These are phyloP conservation scores for Allium sativum DNA, from an alignment of 106 monocot genomes.

Conservation along the genomic window DNA sequence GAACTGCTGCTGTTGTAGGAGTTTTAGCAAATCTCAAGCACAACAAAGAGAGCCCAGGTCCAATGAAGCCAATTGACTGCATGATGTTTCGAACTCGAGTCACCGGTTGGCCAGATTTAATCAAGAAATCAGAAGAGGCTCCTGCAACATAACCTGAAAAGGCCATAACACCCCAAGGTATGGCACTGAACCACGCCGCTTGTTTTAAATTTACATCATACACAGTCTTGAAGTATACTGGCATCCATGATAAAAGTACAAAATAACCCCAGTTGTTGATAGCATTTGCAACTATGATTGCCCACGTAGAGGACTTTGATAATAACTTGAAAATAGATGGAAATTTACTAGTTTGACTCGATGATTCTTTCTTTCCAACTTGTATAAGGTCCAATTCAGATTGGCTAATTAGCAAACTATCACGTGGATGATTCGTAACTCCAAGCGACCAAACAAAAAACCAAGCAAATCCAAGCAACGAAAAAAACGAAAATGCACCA, in stretches of 20 bases:
- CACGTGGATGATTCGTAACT: constrained; percentile 39
- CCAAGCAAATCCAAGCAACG: constrained; percentile 59
- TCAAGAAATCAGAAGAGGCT: constrained; percentile 65
- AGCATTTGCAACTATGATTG: constrained; percentile 68
- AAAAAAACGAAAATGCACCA: constrained; percentile 59
- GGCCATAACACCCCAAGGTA: constrained; percentile 89
- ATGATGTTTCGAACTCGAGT: constrained; percentile 69
- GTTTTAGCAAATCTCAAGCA: constrained; percentile 64
- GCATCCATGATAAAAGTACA: constrained; percentile 96
- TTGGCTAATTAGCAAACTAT: constrained; percentile 30
- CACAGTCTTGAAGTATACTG: constrained; percentile 90
- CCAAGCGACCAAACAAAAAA: constrained; percentile 34
- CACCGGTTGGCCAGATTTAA: constrained; percentile 46
- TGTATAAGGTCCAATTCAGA: constrained; percentile 36
- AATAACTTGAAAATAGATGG: constrained; percentile 38
- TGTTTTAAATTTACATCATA: constrained; percentile 83
- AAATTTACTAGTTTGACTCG: constrained; percentile 2
- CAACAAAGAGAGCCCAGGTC: constrained; percentile 57
- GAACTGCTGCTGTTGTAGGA: constrained; percentile 47
- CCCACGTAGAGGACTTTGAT: constrained; percentile 68
- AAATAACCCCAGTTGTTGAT: constrained; percentile 99
- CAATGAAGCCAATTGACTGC: constrained; percentile 93
- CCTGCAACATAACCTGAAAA: constrained; percentile 80
- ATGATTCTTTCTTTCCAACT: constrained; percentile 27
- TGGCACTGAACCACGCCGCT: constrained; percentile 96